Evolutionary conservation across 495 filamentous ascomycete genomes (phyloP).

Genomic region (Melanomma pulvis-pyrius): DNA sequence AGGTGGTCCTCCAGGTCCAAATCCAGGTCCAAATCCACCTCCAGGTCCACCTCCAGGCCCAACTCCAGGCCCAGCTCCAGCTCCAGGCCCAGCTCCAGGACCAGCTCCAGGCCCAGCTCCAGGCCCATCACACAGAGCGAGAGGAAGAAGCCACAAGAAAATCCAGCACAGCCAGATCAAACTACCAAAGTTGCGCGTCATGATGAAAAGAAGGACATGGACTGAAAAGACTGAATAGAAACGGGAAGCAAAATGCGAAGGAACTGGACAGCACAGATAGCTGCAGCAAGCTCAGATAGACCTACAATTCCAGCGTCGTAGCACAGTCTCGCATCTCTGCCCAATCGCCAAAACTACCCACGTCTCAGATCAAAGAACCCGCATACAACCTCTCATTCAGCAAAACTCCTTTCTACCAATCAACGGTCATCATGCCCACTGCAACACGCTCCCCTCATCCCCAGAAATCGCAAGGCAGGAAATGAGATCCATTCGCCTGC

Average conservation of each 20-base stretch:
- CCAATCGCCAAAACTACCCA: conserved; percentile 4
- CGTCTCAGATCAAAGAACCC: conserved; percentile 18
- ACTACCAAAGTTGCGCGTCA: conserved; percentile 2
- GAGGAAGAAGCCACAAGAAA: conserved; percentile 12
- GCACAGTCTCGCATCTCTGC: conserved; percentile 5
- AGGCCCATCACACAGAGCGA: conserved; percentile 7
- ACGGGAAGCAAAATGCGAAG: background rate
- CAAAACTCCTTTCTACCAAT: background rate
- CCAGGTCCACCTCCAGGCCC: background rate
- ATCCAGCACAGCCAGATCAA: conserved; percentile 33
- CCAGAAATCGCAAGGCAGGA: background rate
- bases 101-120: background rate
- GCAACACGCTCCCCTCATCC: background rate
- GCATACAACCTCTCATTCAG: conserved; percentile 7
- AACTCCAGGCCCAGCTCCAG: background rate
- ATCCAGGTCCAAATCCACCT: background rate
- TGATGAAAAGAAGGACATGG: conserved; percentile 9
- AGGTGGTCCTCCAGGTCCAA: background rate
- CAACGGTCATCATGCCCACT: background rate
- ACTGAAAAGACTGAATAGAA: background rate
- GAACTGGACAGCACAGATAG: background rate
- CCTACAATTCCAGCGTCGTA: conserved; percentile 1
- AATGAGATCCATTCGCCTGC: background rate
- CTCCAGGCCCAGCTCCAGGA: conserved; percentile 2
- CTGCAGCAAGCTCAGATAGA: background rate